Base-by-base conservation (phyloP, 2,329 filamentous ascomycete genomes). In the Ascosphaera aggregata region DNA sequence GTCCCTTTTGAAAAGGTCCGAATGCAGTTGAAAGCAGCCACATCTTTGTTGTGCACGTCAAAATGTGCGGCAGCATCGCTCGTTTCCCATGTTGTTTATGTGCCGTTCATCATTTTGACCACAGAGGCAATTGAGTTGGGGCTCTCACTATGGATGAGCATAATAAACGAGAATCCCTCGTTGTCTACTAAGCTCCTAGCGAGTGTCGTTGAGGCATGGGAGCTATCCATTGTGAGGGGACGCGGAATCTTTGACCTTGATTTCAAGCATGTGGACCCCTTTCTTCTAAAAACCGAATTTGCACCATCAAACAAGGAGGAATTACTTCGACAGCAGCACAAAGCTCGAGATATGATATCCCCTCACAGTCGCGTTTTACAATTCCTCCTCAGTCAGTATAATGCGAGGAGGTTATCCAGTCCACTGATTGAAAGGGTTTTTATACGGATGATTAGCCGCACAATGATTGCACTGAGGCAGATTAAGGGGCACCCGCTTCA, bases 41-140 rank as follows among this genome's bases (percentile, higher is more conserved):
- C 89, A 24, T 80, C 82, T 19, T 62, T 95, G 13, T 67, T 98
- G 4, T 95, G 85, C 55, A 73, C 79, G 40, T 77, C 73, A 45
- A 69, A 73, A 43, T 71, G 69, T 35, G 76, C 84, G 44, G 77
- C 85, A 51, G 76, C 76, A 41, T 71, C 78, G 1, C 76, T 94
- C 41, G 73, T 82, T 9, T 80, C 86, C 50, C 78, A 91, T 50
- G 67, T 99, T 13, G 86, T 99, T 44, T 76, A 73, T 47, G 89
- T 98, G 43, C 91, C 89, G 0, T 98, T 98, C 56, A 71, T 73
- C 32, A 71, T 93, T 36, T 95, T 98, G 54, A 91, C 79, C 3
- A 93, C 92, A 54, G 80, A 92, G 50, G 89, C 85, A 2, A 89
- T 98, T 54, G 92, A 93, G 53, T 71, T 95, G 38, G 91, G 89